Conservation (phyloP, 2,329 filamentous ascomycete species). For the Passalora sequoiae region DNA sequence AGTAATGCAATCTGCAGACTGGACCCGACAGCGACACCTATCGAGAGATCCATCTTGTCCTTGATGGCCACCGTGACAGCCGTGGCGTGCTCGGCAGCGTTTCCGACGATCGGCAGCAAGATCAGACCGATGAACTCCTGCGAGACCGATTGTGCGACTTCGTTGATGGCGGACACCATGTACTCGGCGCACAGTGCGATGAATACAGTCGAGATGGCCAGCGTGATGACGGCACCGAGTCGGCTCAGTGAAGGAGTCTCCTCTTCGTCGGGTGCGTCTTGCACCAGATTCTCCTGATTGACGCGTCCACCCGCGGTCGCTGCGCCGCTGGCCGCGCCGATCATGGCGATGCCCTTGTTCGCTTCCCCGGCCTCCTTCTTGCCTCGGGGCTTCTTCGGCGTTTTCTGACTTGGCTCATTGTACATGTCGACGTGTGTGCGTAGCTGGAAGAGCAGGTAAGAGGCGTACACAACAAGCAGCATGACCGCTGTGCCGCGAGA, state of each 20-base stretch:
- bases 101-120: constrained; percentile 60
- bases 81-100: constrained; percentile 62
- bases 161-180: constrained; percentile 57
- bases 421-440: constrained; percentile 79
- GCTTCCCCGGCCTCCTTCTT: constrained; percentile 49
- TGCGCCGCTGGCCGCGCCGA: constrained; percentile 50
- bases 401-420: constrained; percentile 73
- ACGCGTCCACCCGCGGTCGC: constrained; percentile 48
- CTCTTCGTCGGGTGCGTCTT: constrained; percentile 54
- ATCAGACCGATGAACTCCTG: constrained; percentile 61
- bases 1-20: constrained; percentile 62
- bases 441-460: constrained; percentile 86
- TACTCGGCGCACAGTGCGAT: constrained; percentile 72
- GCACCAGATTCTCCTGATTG: constrained; percentile 45
- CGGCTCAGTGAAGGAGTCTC: constrained; percentile 72
- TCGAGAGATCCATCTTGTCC: constrained; percentile 65
- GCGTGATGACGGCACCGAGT: constrained; percentile 64
- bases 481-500: constrained; percentile 74
- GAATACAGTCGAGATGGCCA: constrained; percentile 67
- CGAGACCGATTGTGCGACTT: constrained; percentile 49
- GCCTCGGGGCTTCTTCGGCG: constrained; percentile 51
- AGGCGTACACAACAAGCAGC: constrained; percentile 74
- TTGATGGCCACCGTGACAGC: constrained; percentile 57
- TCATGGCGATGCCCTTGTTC: constrained; percentile 46
- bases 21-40: constrained; percentile 61